Base-by-base conservation (phyloP, 352 stramenopile genomes). In the Blastocystis sp. region DNA sequence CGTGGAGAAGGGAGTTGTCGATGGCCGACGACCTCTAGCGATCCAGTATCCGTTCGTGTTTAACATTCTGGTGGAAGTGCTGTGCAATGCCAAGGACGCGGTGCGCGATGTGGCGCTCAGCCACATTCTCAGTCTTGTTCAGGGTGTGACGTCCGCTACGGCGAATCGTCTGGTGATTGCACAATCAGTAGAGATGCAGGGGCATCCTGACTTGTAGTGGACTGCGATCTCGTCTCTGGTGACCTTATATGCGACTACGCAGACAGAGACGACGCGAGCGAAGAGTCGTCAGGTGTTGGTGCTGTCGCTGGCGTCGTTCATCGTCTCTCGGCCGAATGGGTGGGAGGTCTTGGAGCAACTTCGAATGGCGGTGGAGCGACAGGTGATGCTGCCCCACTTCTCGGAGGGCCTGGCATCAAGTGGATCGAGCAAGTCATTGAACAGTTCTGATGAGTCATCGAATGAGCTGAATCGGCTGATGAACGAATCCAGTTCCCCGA, bases 21-120 rank as follows among this genome's bases (percentile, higher is more conserved):
- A 89, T 41, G 66, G 78, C 1, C 41, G 66, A 54, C 63, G 66
- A 4, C 63, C 78, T 34, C 45, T 89, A n/a, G 78, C 78, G 4
- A 89, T 89, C 47, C 78, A 89, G 55, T 78, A 63, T 45, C 78
- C 78, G 16, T 76, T 79, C 41, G 55, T 78, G 11, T 45, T 89
- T 11, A 66, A 63, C 55, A 59, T 79, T 24, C 24, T 89, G 16
- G n/a, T 89, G 55, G 73, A 85, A n/a, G 13, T 26, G 11, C 56
- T 85, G 34, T 85, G 73, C 73, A 39, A 37, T 13, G 73, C 73
- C 20, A 85, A 85, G 73, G 73, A 85, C 56, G 73, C 73, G 5
- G 73, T 85, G 50, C 73, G 73, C 20, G 73, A 85, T 43, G 18
- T 45, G 3, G 73, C 73, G 39, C 73, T 85, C 3, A 43, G 73